These are phyloP conservation scores for Esteya vermicola DNA, from an alignment of 2,329 filamentous ascomycete species.

Conservation along the genomic window DNA sequence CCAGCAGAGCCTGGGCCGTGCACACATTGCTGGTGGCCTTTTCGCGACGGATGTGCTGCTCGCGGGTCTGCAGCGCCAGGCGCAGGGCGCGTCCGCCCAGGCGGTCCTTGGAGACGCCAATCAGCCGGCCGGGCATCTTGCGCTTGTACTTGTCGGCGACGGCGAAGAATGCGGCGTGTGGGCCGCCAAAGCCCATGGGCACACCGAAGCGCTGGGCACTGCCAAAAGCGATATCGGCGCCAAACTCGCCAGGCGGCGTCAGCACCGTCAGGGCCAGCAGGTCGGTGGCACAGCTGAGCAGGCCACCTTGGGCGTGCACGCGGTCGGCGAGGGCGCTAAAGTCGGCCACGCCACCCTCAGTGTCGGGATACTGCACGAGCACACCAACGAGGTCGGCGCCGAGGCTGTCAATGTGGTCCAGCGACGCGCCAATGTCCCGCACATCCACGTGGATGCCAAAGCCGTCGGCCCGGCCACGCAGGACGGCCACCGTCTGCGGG, in stretches of 20 bases:
- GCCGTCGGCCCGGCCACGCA: conserved; percentile 76
- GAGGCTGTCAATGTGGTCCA: conserved; percentile 51
- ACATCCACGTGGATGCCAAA: conserved; percentile 72
- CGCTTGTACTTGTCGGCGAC: conserved; percentile 84
- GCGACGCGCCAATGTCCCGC: conserved; percentile 54
- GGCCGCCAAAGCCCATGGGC: conserved; percentile 81
- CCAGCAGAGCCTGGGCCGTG: conserved; percentile 83
- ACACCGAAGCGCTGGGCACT: conserved; percentile 86
- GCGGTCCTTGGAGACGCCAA: conserved; percentile 85
- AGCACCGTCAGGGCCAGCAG: conserved; percentile 75
- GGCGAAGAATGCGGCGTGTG: conserved; percentile 94
- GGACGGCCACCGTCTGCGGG: conserved; percentile 72
- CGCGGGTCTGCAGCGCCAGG: conserved; percentile 77
- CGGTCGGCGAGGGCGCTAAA: conserved; percentile 60
- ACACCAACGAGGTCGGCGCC: conserved; percentile 78
- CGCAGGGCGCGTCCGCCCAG: conserved; percentile 69
- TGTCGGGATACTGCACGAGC: conserved; percentile 90
- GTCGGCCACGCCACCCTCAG: conserved; percentile 64
- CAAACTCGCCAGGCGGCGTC: conserved; percentile 84
- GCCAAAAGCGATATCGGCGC: conserved; percentile 88
- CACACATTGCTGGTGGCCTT: conserved; percentile 98
- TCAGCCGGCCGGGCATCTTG: conserved; percentile 80
- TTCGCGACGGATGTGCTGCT: conserved; percentile 91
- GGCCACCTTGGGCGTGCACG: conserved; percentile 63
- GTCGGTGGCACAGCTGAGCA: conserved; percentile 81